Base-by-base conservation (phyloP, 768 basidiomycete species). In the Tremella fuciformis region DNA sequence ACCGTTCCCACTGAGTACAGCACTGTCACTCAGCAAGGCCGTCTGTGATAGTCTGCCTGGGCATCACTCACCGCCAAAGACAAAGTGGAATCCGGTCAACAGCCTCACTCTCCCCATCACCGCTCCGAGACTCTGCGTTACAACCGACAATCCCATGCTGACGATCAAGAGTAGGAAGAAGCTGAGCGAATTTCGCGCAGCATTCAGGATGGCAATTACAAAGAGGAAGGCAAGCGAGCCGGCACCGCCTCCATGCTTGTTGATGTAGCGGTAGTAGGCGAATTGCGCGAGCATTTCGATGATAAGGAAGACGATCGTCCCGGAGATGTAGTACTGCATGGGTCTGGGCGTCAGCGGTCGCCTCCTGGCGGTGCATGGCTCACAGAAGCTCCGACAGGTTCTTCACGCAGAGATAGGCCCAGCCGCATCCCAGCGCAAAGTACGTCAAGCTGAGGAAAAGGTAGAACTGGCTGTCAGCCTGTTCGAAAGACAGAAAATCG, bases 101-200 rank as follows among this genome's bases (percentile, higher is more conserved):
- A 87, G 73, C 69, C 90, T 86, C 60, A 91, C 91, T 69, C 81
- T 87, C 49, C 86, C 73, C 92, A 98, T 94, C 8, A 86, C 86
- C 7, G 79, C 79, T 0, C 91, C 94, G 11, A 99, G 80, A 7
- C 87, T 86, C 67, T 97, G 92, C 39, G 87, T 84, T 24, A 97
- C 91, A 25, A 98, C 91, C 64, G 88, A 90, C 40, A 96, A 80
- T 37, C 96, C 96, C 67, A 97, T 83, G 3, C 89, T 86, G 22
- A 97, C 93, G 46, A 98, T 86, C 19, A 97, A 81, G 19, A 99
- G 82, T 82, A 98, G 84, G 79, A 98, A 97, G 80, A 98, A 92
- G 1, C 90, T 92, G 75, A 93, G 81, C 1, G 91, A 75, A 70
- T 98, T 98, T 47, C 96, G 80, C 6, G 88, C 93, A 8, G 96